Evolutionary conservation across 345 rosid genomes (phyloP), one percentile per base, ranked within the genome.

Genomic region (Euphorbia lathyris): DNA sequence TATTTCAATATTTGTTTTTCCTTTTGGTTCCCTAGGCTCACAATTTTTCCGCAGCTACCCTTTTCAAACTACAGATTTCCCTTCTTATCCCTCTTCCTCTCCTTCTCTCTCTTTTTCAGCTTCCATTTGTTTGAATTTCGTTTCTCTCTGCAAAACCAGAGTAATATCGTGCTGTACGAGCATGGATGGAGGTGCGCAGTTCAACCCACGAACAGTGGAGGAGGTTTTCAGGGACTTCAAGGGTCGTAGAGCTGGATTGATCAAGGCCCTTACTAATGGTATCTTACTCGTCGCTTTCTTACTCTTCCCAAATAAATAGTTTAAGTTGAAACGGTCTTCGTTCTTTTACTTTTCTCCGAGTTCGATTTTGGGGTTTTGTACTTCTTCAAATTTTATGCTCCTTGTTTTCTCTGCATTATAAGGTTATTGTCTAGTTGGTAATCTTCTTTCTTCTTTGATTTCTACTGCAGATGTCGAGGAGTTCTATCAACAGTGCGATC

Each of bases 181-280:
- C 56, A 86, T 88, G 90, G 93, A 77, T 71, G 96, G 84, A 72
- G 86, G 79, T 45, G 78, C 82, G 0, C 91, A 74, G 77, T 87
- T 83, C 79, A 84, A 82, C 60, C 89, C 82, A 1, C 76, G 89
- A 79, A 91, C 93, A 0, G 92, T 91, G 3, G 91, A 91, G 75
- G 97, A 90, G 66, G 89, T 88, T 42, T 88, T 90, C 77, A 70
- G 77, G n/a, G 97, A 90, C 71, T 88, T 88, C 80, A 91, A 83
- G 76, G 91, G 90, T 47, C 96, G 96, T 58, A 80, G 96, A 58
- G 86, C 88, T 58, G 97, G 83, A 72, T 74, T 91, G 78, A 79
- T 91, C 74, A 87, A 76, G 72, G 97, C 97, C 74, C 78, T 91
- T 58, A 87, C 95, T 58, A 72, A 83, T 43, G 95, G 97, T 88